These are phyloP conservation scores for Cucumis melo DNA, from an alignment of 306 rosid species.

Conservation along the genomic window DNA sequence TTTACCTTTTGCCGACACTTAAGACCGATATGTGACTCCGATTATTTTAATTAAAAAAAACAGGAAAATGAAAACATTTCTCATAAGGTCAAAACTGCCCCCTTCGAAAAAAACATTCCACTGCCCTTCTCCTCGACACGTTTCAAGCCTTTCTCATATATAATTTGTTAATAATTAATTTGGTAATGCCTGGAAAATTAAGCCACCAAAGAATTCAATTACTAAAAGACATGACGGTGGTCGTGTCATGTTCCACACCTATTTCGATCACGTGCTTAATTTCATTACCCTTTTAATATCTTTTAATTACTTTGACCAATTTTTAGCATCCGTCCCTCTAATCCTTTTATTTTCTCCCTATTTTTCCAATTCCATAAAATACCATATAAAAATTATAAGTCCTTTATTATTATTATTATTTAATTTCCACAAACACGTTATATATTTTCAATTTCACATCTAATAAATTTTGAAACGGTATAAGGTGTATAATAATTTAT, in stretches of 20 bases:
- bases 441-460: too few relatives aligned
- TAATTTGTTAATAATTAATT: neutral
- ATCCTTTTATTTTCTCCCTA: too few relatives aligned
- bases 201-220: neutral
- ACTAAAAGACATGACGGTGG: neutral
- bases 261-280: neutral
- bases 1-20: slow-evolving; percentile 1
- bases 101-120: neutral
- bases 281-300: neutral
- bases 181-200: neutral
- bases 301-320: neutral
- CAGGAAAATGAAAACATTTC: neutral
- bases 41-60: neutral
- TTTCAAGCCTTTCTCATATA: neutral
- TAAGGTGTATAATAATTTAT: too few relatives aligned
- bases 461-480: too few relatives aligned
- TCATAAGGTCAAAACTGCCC: slow-evolving; percentile 1
- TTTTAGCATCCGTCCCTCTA: neutral
- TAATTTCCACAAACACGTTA: too few relatives aligned
- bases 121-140: neutral
- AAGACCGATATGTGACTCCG: neutral
- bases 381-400: too few relatives aligned
- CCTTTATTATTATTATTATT: too few relatives aligned
- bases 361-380: too few relatives aligned
- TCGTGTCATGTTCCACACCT: neutral